These are phyloP conservation scores for Neofusicoccum sp. DNA, from an alignment of 2,329 filamentous ascomycete genomes.

Conservation along the genomic window DNA sequence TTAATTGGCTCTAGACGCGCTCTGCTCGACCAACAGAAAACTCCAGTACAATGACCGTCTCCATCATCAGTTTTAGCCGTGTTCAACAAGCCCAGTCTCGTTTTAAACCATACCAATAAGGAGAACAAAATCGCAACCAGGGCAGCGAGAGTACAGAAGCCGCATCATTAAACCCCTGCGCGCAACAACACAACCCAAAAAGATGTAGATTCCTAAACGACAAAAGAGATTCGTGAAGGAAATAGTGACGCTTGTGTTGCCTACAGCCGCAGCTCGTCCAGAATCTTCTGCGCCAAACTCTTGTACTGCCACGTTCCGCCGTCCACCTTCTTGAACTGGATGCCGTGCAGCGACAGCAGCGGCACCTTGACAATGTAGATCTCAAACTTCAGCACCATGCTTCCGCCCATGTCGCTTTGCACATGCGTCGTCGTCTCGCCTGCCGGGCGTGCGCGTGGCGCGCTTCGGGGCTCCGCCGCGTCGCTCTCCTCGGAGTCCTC, in stretches of 20 bases:
- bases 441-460: constrained; percentile 52
- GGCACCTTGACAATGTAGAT: constrained; percentile 98
- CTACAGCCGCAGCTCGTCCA: constrained; percentile 81
- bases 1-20: constrained; percentile 13
- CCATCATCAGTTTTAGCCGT: constrained; percentile 9
- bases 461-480: constrained; percentile 52
- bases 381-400: constrained; percentile 85
- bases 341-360: constrained; percentile 86
- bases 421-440: constrained; percentile 93
- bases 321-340: constrained; percentile 96
- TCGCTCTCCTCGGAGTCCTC: constrained; percentile 81
- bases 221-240: constrained; percentile 5
- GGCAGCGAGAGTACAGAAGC: constrained; percentile 15
- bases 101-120: constrained; percentile 12
- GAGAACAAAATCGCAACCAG: constrained; percentile 5
- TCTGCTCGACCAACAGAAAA: not conserved
- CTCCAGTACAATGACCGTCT: constrained; percentile 13
- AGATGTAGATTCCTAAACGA: not conserved
- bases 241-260: not conserved
- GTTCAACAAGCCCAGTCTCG: constrained; percentile 3
- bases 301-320: constrained; percentile 99
- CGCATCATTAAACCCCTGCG: constrained; percentile 5
- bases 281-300: constrained; percentile 94
- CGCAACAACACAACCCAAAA: not conserved
- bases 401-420: constrained; percentile 83